phyloP scores from a whole-genome alignment of 805 yeast species.

The Metschnikowia bowlesiae region DNA sequence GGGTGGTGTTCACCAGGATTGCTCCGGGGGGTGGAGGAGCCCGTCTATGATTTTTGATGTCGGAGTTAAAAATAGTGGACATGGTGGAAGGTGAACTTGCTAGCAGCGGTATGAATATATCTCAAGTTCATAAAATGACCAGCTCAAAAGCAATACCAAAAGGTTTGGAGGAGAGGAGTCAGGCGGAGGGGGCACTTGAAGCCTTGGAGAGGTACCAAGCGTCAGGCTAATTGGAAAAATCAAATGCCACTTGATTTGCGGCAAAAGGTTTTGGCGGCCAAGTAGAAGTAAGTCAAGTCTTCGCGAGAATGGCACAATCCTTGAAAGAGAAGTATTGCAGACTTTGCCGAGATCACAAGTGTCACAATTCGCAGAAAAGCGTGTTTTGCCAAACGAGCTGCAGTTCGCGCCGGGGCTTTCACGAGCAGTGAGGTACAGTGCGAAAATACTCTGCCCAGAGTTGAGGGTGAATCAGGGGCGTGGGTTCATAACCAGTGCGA shows the following conservation, averaged over 20 bases:
- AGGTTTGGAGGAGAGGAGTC: background rate
- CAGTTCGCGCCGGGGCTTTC: conserved; percentile 4
- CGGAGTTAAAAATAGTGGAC: conserved; percentile 40
- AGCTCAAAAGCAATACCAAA: background rate
- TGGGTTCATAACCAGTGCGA: background rate
- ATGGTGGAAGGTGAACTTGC: conserved; percentile 14
- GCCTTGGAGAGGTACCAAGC: background rate
- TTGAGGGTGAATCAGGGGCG: background rate
- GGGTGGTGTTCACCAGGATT: background rate
- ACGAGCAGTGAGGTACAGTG: background rate
- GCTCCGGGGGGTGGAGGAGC: conserved; percentile 42
- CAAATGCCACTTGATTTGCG: background rate
- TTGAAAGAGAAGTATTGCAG: background rate
- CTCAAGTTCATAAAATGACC: background rate
- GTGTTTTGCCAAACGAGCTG: conserved; percentile 1
- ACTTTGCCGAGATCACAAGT: conserved; percentile 4
- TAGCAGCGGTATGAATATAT: background rate
- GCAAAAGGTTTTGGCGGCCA: background rate
- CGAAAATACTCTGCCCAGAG: background rate
- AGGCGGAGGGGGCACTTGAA: background rate
- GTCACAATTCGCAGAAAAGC: conserved; percentile 4
- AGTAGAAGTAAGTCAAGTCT: background rate
- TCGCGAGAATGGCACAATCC: background rate
- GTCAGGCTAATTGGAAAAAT: background rate
- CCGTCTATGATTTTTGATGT: conserved; percentile 37